Percentiles rank a stretch among this genome's conserved stretches.
phyloP scores from a whole-genome alignment of 179 eudicot genomes.

The Beta lomatogona region DNA sequence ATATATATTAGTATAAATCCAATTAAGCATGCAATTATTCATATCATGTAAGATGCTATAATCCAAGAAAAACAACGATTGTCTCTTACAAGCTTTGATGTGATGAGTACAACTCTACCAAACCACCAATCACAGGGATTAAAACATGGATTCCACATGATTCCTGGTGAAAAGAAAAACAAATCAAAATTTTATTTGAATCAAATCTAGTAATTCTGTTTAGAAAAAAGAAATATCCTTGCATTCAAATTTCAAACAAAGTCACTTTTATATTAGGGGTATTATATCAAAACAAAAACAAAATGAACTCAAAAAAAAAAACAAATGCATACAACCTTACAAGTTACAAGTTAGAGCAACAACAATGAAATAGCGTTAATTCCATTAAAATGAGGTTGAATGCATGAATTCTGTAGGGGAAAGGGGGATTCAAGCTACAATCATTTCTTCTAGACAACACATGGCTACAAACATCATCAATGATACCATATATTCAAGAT shows the following conservation, averaged over 20 bases:
- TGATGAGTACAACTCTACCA: conserved; percentile 74
- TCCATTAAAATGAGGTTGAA: no score
- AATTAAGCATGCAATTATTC: not conserved
- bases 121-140: conserved; percentile 70
- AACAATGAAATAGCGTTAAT: no score
- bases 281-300: no score
- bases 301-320: no score
- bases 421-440: not conserved
- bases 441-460: not conserved
- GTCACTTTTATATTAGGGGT: no score
- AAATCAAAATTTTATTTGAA: not conserved
- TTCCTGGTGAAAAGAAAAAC: conserved; percentile 43
- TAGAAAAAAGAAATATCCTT: not conserved
- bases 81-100: conserved; percentile 55
- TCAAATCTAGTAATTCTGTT: not conserved
- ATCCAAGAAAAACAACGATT: not conserved
- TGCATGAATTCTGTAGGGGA: no score
- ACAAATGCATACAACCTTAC: no score
- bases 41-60: conserved; percentile 1
- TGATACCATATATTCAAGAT: not conserved
- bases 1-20: conserved; percentile 14
- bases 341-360: no score
- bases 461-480: not conserved
- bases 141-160: conserved; percentile 63
- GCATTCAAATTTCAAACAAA: no score